Evolutionary conservation across 1,139 yeast genomes (phyloP).

Genomic region (Candida smagusa): DNA sequence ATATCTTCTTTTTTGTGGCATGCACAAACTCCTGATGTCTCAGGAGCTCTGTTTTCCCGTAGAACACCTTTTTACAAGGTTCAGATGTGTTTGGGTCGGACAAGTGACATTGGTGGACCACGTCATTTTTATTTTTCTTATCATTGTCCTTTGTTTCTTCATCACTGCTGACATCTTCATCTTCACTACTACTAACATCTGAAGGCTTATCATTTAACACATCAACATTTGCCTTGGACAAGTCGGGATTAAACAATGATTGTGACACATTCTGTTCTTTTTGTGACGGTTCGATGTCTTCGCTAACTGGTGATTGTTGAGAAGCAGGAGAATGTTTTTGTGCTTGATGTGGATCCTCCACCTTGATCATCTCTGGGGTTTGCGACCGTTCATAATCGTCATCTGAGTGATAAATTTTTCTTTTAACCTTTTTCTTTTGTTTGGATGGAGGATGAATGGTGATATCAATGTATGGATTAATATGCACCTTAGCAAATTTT

Average conservation of each 20-base stretch:
- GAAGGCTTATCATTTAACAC: constrained; percentile 14
- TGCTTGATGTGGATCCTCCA: too few relatives aligned
- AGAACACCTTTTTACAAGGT: constrained; percentile 41
- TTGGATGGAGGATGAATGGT: constrained; percentile 16
- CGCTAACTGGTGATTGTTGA: too few relatives aligned
- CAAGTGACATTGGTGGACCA: constrained; percentile 42
- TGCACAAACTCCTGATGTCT: constrained; percentile 50
- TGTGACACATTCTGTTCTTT: too few relatives aligned
- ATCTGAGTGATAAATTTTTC: background rate
- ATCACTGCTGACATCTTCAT: constrained; percentile 4
- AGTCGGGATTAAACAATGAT: background rate
- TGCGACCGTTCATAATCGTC: too few relatives aligned
- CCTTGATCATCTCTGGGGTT: too few relatives aligned
- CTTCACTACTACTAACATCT: constrained; percentile 14
- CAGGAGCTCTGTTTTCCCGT: constrained; percentile 44
- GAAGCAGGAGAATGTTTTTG: too few relatives aligned
- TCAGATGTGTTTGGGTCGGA: constrained; percentile 30
- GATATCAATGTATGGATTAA: constrained; percentile 39
- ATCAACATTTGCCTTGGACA: constrained; percentile 6
- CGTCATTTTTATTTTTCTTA: constrained; percentile 26
- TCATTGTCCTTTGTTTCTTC: constrained; percentile 4
- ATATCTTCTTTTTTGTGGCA: constrained; percentile 44
- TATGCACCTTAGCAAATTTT: constrained; percentile 26
- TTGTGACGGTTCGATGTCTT: too few relatives aligned
- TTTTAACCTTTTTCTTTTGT: background rate